Base-by-base conservation (phyloP, 1,139 yeast species). In the Saccharomyces hybrid region DNA sequence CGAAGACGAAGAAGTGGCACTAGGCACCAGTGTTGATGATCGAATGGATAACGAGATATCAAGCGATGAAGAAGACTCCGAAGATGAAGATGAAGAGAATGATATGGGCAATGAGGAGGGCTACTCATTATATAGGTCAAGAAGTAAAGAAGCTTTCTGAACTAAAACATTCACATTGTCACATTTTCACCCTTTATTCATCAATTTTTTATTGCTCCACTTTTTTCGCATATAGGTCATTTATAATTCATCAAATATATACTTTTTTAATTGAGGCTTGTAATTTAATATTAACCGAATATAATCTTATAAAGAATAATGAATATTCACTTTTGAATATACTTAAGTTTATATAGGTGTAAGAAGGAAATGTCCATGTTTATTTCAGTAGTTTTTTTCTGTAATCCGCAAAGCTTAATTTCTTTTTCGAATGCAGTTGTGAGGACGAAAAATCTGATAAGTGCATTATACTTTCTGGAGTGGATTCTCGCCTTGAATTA, bases 371-470 rank as follows among this genome's bases (percentile, higher is more conserved):
- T 29, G 32, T 29, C 14, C 16, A 13, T 13, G 5, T 2, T 47
- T 54, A 60, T 50, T 60, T 58, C 62, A 79, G 81, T 77, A 79
- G 82, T 70, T 84, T 85, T 73, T 82, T 84, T 68, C 83, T 84
- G 69, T 88, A 88, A 66, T 88, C 96, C 1, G 95, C 95, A 71
- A 88, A 84, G 38, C 91, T 85, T 57, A 88, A 73, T 69, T 87
- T 86, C 74, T 88, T 88, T 59, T 69, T 70, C 47, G 28, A 44
- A 14, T 8, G 49, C 23, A 29, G 27, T n/a, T 23, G 41, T 34
- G 50, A 34, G 2, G 52, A 16, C 9, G 58, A 49, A 13, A 29
- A 44, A 41, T 52, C 56, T 31, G 26, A 51, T 51, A 29, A 38
- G 16, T 38, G 44, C 44, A 11, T 38, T 19, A 16, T 16, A 38